phyloP scores from a whole-genome alignment of 352 stramenopile genomes.

The Phytophthora pini region DNA sequence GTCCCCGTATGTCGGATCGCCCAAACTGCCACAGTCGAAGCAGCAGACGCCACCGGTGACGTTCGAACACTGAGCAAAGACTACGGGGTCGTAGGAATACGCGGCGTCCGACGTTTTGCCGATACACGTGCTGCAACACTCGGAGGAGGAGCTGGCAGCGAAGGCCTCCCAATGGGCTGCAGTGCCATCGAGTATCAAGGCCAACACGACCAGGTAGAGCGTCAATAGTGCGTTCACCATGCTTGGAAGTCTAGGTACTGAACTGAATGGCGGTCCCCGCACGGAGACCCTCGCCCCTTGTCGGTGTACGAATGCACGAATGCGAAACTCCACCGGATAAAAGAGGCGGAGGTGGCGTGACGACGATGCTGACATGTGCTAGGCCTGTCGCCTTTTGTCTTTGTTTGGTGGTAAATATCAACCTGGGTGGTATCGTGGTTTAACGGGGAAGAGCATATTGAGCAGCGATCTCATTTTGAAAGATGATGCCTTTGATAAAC shows the following conservation, averaged over 20 bases:
- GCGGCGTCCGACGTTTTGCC: constrained; percentile 56
- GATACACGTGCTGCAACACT: constrained; percentile 74
- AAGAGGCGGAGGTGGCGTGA: constrained; percentile 17
- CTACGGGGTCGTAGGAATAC: constrained; percentile 74
- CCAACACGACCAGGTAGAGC: constrained; percentile 4
- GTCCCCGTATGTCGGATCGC: constrained; percentile 38
- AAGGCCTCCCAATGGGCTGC: constrained; percentile 18
- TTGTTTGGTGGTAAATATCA: no score
- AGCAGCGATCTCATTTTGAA: constrained; percentile 1
- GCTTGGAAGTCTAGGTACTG: constrained; percentile 2
- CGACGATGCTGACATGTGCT: constrained; percentile 1
- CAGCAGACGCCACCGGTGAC: constrained; percentile 67
- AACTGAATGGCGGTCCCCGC: constrained; percentile 1
- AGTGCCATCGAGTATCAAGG: constrained; percentile 1
- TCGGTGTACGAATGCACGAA: constrained; percentile 10
- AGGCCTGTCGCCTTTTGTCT: constrained; percentile 2
- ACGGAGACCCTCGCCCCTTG: neutral
- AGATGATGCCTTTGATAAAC: no score
- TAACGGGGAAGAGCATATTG: no score
- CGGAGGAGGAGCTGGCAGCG: constrained; percentile 31
- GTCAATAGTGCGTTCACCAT: neutral
- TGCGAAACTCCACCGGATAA: constrained; percentile 18
- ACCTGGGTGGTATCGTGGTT: no score
- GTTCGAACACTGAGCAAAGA: constrained; percentile 61
- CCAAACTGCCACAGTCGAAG: constrained; percentile 68